These are phyloP conservation scores for Hamamelis virginiana DNA, from an alignment of 164 flowering plant species.

Conservation along the genomic window DNA sequence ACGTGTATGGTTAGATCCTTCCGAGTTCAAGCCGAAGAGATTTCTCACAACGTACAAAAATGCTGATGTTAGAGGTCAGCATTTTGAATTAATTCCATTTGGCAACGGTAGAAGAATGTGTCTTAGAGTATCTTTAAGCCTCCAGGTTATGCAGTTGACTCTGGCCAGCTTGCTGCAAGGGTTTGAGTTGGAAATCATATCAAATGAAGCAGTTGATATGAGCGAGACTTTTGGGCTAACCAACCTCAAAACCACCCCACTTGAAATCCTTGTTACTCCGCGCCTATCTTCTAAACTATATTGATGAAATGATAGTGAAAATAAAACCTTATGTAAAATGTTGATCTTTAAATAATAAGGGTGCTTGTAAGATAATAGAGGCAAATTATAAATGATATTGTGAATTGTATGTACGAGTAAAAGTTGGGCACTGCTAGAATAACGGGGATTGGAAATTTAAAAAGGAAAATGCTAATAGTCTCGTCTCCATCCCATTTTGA, in stretches of 20 bases:
- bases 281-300: constrained; percentile 16
- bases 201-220: constrained; percentile 18
- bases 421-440: too few species aligned
- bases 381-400: too few species aligned
- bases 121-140: constrained; percentile 15
- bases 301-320: constrained; percentile 9
- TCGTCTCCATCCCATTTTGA: too few species aligned
- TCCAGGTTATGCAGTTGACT: constrained; percentile 6
- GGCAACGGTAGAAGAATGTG: constrained; percentile 23
- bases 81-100: constrained; percentile 23
- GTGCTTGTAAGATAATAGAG: too few species aligned
- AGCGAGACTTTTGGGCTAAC: constrained; percentile 20
- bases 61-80: constrained; percentile 14
- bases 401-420: too few species aligned
- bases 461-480: too few species aligned
- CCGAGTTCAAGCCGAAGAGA: constrained; percentile 19
- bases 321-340: too few species aligned
- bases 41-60: constrained; percentile 15
- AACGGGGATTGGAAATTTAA: too few species aligned
- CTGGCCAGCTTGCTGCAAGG: constrained; percentile 19
- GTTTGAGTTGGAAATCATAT: constrained; percentile 16
- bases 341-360: too few species aligned
- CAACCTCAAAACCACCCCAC: constrained; percentile 27
- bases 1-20: background rate
- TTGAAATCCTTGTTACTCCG: constrained; percentile 21